Base-by-base conservation (phyloP, 1,139 yeast species). In the Nakaseomyces uthaithaninus region DNA sequence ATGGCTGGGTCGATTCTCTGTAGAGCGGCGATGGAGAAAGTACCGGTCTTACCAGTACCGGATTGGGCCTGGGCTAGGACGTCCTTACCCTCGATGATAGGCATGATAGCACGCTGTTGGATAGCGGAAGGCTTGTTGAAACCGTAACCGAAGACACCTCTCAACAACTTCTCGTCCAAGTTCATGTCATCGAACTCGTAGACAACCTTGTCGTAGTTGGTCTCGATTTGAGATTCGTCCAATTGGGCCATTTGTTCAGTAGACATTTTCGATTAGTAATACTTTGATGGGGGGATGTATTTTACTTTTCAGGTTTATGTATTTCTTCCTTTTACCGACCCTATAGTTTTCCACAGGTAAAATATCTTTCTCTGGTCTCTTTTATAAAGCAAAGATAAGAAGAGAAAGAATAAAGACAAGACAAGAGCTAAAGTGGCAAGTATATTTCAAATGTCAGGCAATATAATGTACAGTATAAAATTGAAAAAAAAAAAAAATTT, bases 21-120 rank as follows among this genome's bases (percentile, higher is more conserved):
- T 67, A 91, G 77, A 59, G 94, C 91, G 59, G 95, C 83, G 60
- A 91, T 89, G 66, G 97, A 82, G 80, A 91, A 91, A 54, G 98
- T 91, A 63, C 97, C 98, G 50, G 98, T 91, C 75, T 91, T 91
- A 80, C 98, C 98, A 53, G 98, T 91, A 80, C 98, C 98, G 42
- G 97, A 89, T 76, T 91, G 98, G 56, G 97, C 96, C 72, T 91
- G 98, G 55, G 97, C 98, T 62, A 91, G 78, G 45, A 89, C 95
- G 68, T 91, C 98, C 70, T 91, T 80, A 55, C 95, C 95, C 68
- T 85, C 93, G 63, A 91, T 81, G 67, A 91, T 87, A 65, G 95
- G 98, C 64, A 84, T 74, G 60, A 91, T 91, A 52, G 98, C 98
- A 71, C 98, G 85, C 68, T 86, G 94, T 74, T 91, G 98, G 71